Evolutionary conservation across 2,329 filamentous ascomycete genomes (phyloP), one percentile per base, ranked within the genome.

Genomic region (Colletotrichum liriopes): DNA sequence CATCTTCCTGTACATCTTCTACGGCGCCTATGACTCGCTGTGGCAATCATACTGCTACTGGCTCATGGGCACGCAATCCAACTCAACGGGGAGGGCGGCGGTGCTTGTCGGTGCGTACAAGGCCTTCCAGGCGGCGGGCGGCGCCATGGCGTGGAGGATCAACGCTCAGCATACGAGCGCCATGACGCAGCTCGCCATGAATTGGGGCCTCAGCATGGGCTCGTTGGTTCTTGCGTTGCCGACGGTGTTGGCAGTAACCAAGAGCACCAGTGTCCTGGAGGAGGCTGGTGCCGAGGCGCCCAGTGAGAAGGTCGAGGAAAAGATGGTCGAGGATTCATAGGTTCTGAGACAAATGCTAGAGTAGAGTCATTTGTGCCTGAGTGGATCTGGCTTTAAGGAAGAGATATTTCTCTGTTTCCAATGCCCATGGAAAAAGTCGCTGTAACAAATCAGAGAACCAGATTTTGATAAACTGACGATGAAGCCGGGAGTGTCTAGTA

Each of bases 1-100:
- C 12, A 91, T 93, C 76, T 89, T 93, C 76, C 82, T 93, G 18
- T 93, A 93, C 83, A 90, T 93, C 78, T 92, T 92, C 81, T 93
- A 93, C 78, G 91, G 92, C 51, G 86, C 89, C 73, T 92, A 90
- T 77, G 92, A 93, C 78, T 90, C 91, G 1, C 84, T 90, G 23
- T 93, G 90, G 90, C 91, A 93, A 79, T 88, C 2, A 87, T 84
- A 72, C 74, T 88, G 90, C 63, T 92, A 92, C 83, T 92, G 90
- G 90, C 77, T 86, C n/a, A 84, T 86, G 65, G 84, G 85, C 14
- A 82, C 85, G 1, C 80, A 81, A 71, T 84, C 82, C 29, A 85
- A 86, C 76, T 83, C 79, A 20, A 78, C 84, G 0, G 80, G 78
- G 0, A 76, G 81, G 12, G 80, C 83, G 0, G 85, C 85, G 20